These are phyloP conservation scores for Salix viminalis DNA, from an alignment of 345 rosid genomes.

Conservation along the genomic window DNA sequence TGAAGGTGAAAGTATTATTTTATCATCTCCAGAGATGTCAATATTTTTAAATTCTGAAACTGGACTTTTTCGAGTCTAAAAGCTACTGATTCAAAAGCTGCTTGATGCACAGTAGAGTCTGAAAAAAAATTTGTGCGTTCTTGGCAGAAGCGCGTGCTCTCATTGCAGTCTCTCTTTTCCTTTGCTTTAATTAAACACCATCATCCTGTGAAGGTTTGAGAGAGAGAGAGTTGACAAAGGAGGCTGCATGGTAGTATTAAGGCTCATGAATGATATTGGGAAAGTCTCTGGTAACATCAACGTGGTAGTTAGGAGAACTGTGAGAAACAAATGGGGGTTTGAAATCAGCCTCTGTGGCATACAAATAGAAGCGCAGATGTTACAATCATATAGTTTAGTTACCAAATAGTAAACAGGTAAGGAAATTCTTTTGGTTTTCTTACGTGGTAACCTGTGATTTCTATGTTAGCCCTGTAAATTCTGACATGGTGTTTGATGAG, in stretches of 20 bases:
- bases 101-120: constrained; percentile 1
- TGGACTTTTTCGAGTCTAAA: constrained; percentile 7
- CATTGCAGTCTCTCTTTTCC: background rate
- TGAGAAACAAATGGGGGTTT: background rate
- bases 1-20: background rate
- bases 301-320: background rate
- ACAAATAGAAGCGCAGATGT: background rate
- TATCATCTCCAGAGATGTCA: background rate
- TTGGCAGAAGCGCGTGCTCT: background rate
- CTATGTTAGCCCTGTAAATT: background rate
- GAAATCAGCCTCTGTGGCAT: background rate
- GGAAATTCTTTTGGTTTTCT: background rate
- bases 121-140: constrained; percentile 1
- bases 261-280: background rate
- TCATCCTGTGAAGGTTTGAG: background rate
- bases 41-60: background rate
- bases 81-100: background rate
- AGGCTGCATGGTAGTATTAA: background rate
- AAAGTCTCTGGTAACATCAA: background rate
- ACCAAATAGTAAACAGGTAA: background rate
- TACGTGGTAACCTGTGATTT: background rate
- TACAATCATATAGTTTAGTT: background rate
- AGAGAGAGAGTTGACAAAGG: background rate
- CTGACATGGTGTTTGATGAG: background rate
- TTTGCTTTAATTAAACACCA: background rate